phyloP scores from a whole-genome alignment of 495 filamentous ascomycete genomes.

The Astrothelium macrocarpum region DNA sequence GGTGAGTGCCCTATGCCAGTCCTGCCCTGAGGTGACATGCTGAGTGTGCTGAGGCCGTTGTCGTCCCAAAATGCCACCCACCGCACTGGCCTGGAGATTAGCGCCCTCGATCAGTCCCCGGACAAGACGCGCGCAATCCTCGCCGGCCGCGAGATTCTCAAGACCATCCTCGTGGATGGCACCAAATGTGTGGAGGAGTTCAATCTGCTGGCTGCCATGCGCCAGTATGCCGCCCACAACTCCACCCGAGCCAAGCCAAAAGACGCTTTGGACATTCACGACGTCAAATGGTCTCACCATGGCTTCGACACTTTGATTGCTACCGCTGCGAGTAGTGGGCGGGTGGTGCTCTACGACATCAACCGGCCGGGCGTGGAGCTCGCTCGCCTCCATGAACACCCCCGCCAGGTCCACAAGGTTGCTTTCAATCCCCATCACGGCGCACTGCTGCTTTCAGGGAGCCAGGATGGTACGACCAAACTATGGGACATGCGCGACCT shows the following conservation, averaged over 20 bases:
- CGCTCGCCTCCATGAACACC: constrained; percentile 73
- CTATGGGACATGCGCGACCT: constrained; percentile 63
- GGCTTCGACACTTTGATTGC: constrained; percentile 57
- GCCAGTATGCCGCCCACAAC: constrained; percentile 55
- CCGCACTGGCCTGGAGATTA: constrained; percentile 60
- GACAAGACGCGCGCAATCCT: constrained; percentile 67
- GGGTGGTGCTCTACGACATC: constrained; percentile 80
- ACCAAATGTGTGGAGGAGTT: constrained; percentile 62
- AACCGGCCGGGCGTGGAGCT: constrained; percentile 62
- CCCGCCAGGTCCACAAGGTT: constrained; percentile 81
- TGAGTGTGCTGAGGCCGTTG: constrained; percentile 39
- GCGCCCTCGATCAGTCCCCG: constrained; percentile 68
- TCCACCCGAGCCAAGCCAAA: constrained; percentile 45
- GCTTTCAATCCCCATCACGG: constrained; percentile 80
- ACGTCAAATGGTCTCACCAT: constrained; percentile 77
- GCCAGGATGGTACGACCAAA: constrained; percentile 84
- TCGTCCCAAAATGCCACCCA: constrained; percentile 63
- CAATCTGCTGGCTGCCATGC: constrained; percentile 70
- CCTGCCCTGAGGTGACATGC: constrained; percentile 12
- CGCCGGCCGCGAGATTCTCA: constrained; percentile 74
- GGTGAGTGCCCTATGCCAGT: background rate
- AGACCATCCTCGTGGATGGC: constrained; percentile 65
- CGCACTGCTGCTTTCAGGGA: constrained; percentile 72
- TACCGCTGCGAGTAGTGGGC: constrained; percentile 76
- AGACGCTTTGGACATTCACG: constrained; percentile 70